Base-by-base conservation (phyloP, 2,329 filamentous ascomycete genomes). In the Fonsecaea erecta region DNA sequence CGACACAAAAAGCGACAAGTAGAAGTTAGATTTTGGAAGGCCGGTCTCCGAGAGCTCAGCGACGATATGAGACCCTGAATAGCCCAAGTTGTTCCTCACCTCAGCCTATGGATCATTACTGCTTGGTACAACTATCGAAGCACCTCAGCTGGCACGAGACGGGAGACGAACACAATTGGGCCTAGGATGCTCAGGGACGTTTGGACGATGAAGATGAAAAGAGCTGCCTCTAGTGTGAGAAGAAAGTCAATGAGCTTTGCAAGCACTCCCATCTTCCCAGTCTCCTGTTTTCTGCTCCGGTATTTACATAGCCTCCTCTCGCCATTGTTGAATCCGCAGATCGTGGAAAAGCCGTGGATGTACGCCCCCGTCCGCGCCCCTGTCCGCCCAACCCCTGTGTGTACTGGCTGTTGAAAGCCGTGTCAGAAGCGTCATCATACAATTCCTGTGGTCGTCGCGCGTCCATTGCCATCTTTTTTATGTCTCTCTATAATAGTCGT, bases 331-430 rank as follows among this genome's bases (percentile, higher is more conserved):
- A 48, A 48, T 48, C 18, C 18, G 21, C 43, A 24, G 18, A 48
- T 24, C 43, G 9, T 4, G 43, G 43, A 24, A n/a, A 48, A 48
- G 18, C 43, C 43, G 43, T 48, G 21, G 18, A 24, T 24, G 43
- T 24, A 40, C 43, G 8, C 18, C 18, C 4, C 18, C 3, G 24
- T 48, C 12, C 24, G 43, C 7, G 43, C 4, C 18, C 24, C 43
- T 24, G n/a, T n/a, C n/a, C 14, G 6, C 43, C 4, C 8, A 48
- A 48, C 43, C 43, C 43, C 43, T 48, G 43, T 21, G 6, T 24
- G 21, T 48, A 18, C 43, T 24, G 21, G 43, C 43, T 48, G 43
- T 48, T 48, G 43, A 48, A 48, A 48, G 43, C 43, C 40, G n/a
- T 46, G 18, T 24, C 43, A 24, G 40, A n/a, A n/a, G n/a, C n/a